Conservation (phyloP, 78 protist species). For the Dictyostelium discoideum region DNA sequence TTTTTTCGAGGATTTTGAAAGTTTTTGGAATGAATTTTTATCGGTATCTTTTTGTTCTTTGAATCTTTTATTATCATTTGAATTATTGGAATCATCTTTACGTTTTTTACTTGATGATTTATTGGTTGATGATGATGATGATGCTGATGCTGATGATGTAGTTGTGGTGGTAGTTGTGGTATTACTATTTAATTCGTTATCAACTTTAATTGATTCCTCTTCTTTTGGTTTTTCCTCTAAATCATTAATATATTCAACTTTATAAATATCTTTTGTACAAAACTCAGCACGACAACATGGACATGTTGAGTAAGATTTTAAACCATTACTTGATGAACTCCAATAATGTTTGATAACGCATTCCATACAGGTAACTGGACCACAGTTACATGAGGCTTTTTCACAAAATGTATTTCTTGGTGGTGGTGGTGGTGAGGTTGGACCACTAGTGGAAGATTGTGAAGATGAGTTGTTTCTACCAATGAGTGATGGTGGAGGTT, state of each 20-base stretch:
- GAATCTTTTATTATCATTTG: neutral
- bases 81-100: neutral
- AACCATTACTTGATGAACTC: conserved; percentile 15
- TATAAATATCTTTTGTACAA: conserved; percentile 63
- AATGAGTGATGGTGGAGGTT: neutral
- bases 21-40: neutral
- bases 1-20: neutral
- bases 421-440: neutral
- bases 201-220: neutral
- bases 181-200: neutral
- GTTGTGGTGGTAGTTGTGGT: neutral
- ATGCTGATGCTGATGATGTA: neutral
- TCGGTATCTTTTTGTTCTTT: conserved; percentile 1
- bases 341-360: conserved; percentile 59
- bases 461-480: neutral
- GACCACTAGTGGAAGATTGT: neutral
- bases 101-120: neutral
- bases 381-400: conserved; percentile 33
- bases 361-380: conserved; percentile 48
- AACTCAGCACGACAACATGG: conserved; percentile 67
- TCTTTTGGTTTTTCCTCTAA: neutral
- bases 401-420: conserved; percentile 26
- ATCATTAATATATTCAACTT: conserved; percentile 32
- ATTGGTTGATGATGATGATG: no score
- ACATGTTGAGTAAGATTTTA: conserved; percentile 53